A percentile compares a stretch with the other conserved stretches of the same genome.
Evolutionary conservation across 75 land plant species (phyloP).

Genomic region (Pinus albicaulis): DNA sequence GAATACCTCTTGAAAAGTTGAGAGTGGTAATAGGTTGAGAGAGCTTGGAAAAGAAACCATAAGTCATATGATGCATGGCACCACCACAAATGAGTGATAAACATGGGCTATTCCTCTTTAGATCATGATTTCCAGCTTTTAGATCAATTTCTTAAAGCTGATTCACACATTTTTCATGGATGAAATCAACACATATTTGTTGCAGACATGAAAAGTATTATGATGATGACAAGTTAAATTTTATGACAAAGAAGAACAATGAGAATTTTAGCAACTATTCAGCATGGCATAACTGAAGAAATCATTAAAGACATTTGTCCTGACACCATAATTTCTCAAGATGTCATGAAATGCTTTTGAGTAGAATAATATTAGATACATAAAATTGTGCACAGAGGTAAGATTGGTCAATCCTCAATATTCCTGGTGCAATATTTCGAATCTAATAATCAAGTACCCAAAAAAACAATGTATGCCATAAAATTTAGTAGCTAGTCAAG

Average conservation of each 20-base stretch:
- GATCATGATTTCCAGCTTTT: constrained; percentile 71
- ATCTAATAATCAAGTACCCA: not conserved
- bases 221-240: constrained; percentile 70
- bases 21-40: constrained; percentile 62
- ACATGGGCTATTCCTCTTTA: constrained; percentile 52
- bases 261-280: constrained; percentile 98
- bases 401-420: not conserved
- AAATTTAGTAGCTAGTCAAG: not conserved
- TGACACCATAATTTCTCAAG: not conserved
- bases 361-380: not conserved
- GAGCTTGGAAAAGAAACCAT: constrained; percentile 62
- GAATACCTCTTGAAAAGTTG: too few species aligned
- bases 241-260: constrained; percentile 68
- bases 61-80: constrained; percentile 96
- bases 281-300: constrained; percentile 96
- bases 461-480: not conserved
- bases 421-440: not conserved
- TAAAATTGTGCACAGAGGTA: not conserved
- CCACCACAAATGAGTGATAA: constrained; percentile 86
- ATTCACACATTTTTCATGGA: constrained; percentile 85
- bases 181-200: constrained; percentile 92
- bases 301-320: not conserved
- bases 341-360: not conserved
- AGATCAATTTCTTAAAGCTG: constrained; percentile 59
- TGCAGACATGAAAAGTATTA: constrained; percentile 51